A percentile compares a stretch with the other conserved stretches of the same genome.
Evolutionary conservation across 1,139 yeast genomes (phyloP).

Genomic region (Candida sojae): DNA sequence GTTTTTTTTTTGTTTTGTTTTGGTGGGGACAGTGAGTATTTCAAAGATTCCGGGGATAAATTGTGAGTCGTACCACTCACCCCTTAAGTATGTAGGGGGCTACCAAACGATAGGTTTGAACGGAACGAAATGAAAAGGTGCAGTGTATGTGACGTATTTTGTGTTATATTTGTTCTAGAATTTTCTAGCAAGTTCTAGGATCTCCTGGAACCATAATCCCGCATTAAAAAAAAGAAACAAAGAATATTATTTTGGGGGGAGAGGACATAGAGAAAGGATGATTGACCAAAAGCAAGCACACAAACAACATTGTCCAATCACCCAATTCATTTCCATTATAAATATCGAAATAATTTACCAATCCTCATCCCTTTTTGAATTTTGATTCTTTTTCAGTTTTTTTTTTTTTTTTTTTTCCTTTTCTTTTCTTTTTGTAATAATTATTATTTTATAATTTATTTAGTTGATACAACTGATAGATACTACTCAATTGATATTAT

Average conservation of each 20-base stretch:
- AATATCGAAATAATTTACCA: background rate
- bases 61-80: background rate
- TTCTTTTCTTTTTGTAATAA: background rate
- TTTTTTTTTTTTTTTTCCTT: background rate
- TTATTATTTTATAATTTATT: background rate
- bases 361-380: background rate
- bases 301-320: background rate
- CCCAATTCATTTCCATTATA: background rate
- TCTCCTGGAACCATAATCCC: background rate
- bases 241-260: too few relatives aligned
- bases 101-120: background rate
- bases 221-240: background rate
- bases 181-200: slow-evolving; percentile 4
- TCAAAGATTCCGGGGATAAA: too few relatives aligned
- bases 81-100: background rate
- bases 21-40: too few relatives aligned
- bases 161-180: slow-evolving; percentile 5
- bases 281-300: background rate
- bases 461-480: too few relatives aligned
- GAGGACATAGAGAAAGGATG: too few relatives aligned
- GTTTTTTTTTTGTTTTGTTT: too few relatives aligned
- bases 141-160: background rate
- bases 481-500: background rate
- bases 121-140: background rate
- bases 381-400: background rate